phyloP scores from a whole-genome alignment of 495 filamentous ascomycete species.

The Annulohypoxylon maeteangense region DNA sequence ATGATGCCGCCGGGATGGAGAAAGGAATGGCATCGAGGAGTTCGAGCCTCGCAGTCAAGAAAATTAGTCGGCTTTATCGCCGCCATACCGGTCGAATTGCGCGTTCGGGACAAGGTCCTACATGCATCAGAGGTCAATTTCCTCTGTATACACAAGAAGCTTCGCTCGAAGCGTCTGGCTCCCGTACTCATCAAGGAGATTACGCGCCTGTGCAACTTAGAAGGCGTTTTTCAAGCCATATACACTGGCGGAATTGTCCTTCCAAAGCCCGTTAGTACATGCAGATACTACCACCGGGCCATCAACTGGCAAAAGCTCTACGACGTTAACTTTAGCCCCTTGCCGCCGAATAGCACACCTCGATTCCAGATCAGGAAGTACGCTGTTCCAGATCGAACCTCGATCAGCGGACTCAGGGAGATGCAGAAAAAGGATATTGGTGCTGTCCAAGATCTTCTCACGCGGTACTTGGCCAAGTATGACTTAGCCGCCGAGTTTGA shows the following conservation, averaged over 20 bases:
- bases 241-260: slow-evolving; percentile 93
- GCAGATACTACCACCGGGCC: slow-evolving; percentile 92
- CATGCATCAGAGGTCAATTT: slow-evolving; percentile 95
- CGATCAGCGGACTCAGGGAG: slow-evolving; percentile 75
- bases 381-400: slow-evolving; percentile 74
- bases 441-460: slow-evolving; percentile 76
- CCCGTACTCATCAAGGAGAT: slow-evolving; percentile 97
- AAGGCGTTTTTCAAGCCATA: slow-evolving; percentile 89
- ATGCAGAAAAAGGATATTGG: slow-evolving; percentile 88
- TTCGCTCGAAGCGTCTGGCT: slow-evolving; percentile 88
- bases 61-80: slow-evolving; percentile 96
- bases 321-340: slow-evolving; percentile 88
- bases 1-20: slow-evolving; percentile 95
- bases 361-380: slow-evolving; percentile 82
- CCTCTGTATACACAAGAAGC: slow-evolving; percentile 97
- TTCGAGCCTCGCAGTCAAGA: slow-evolving; percentile 77
- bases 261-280: slow-evolving; percentile 89
- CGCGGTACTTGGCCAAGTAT: slow-evolving; percentile 80
- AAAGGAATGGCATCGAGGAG: slow-evolving; percentile 94
- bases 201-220: slow-evolving; percentile 85
- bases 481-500: slow-evolving; percentile 85
- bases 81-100: slow-evolving; percentile 83
- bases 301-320: slow-evolving; percentile 95
- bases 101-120: slow-evolving; percentile 78
- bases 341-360: slow-evolving; percentile 83